phyloP scores from a whole-genome alignment of 2,329 filamentous ascomycete genomes.

The Aureobasidium sp. region DNA sequence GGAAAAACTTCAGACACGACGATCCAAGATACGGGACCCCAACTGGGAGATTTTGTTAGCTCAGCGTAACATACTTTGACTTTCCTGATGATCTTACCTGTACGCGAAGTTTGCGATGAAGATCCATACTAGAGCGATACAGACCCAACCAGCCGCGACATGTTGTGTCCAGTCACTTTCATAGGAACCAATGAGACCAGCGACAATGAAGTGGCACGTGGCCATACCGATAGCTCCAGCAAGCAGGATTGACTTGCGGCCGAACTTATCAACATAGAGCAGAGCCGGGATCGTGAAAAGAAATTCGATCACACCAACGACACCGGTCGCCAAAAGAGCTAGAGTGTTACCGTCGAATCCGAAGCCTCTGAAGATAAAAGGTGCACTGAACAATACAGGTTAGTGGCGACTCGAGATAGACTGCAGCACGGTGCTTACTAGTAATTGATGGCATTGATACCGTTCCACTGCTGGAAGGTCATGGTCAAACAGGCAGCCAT shows the following conservation, averaged over 20 bases:
- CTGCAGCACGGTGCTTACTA: conserved; percentile 27
- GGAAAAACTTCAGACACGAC: conserved; percentile 21
- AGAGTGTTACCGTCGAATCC: conserved; percentile 35
- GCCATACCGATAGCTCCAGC: conserved; percentile 25
- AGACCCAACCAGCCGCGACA: conserved; percentile 29
- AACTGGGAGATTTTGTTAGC: conserved; percentile 24
- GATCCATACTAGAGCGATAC: conserved; percentile 57
- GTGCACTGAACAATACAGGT: conserved; percentile 10
- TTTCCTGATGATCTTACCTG: too few relatives aligned
- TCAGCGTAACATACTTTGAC: too few relatives aligned
- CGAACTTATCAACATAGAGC: conserved; percentile 56
- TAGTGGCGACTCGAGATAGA: background rate
- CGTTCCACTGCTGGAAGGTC: conserved; percentile 23
- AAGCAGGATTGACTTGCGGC: conserved; percentile 48
- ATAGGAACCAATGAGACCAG: conserved; percentile 18
- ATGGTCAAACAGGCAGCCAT: conserved; percentile 41
- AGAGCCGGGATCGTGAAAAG: conserved; percentile 56
- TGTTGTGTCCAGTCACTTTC: conserved; percentile 20
- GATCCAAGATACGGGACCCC: conserved; percentile 39
- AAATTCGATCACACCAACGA: conserved; percentile 61
- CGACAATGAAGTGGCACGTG: conserved; percentile 24
- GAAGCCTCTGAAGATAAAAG: conserved; percentile 38
- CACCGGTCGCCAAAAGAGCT: conserved; percentile 56
- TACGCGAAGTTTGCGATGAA: conserved; percentile 68
- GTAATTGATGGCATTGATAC: conserved; percentile 38